These are phyloP conservation scores for Magnusiomyces sp. DNA, from an alignment of 1,139 yeast species.

Conservation along the genomic window DNA sequence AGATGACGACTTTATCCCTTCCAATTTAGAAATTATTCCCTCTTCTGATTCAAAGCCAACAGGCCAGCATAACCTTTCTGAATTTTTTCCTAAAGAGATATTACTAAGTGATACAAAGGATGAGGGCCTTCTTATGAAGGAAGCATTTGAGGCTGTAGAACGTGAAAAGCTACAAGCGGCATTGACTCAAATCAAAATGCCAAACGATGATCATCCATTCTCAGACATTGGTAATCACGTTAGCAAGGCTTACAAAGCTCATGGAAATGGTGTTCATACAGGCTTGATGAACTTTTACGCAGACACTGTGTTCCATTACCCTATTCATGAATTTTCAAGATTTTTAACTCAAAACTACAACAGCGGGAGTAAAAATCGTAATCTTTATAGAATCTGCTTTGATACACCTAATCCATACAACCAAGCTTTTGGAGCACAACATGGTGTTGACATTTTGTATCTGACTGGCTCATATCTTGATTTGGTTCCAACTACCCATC, in stretches of 20 bases:
- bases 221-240: too few species aligned
- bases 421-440: conserved; percentile 6
- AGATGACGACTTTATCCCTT: conserved; percentile 6
- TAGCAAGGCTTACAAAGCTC: too few species aligned
- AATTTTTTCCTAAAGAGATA: conserved; percentile 12
- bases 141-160: not conserved
- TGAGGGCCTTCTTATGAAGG: conserved; percentile 10
- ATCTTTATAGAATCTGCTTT: conserved; percentile 8
- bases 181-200: too few species aligned
- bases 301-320: conserved; percentile 11
- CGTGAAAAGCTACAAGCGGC: not conserved
- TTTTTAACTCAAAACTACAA: not conserved
- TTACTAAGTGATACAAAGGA: conserved; percentile 16
- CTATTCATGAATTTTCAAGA: conserved; percentile 6
- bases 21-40: conserved; percentile 1
- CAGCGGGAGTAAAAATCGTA: not conserved
- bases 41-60: conserved; percentile 6
- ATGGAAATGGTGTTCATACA: not conserved
- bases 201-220: too few species aligned
- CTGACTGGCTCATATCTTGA: conserved; percentile 9
- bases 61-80: conserved; percentile 4
- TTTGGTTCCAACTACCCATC: not conserved
- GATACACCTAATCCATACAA: conserved; percentile 13
- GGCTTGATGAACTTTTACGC: conserved; percentile 9
- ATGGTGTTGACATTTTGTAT: conserved; percentile 14